phyloP scores from a whole-genome alignment of 768 basidiomycete species.

The Mycena venus region DNA sequence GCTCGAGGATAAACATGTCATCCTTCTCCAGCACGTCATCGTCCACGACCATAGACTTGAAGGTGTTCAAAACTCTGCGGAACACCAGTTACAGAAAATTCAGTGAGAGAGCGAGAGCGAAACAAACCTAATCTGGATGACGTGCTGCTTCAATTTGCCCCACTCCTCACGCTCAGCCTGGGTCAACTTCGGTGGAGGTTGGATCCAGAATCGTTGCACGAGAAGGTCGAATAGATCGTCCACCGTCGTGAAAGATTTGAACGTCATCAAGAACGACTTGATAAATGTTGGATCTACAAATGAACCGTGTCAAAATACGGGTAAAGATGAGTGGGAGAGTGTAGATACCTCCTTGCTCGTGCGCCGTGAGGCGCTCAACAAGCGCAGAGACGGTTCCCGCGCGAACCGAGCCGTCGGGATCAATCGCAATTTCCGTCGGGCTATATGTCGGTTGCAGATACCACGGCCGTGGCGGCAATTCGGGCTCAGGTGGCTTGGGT shows the following conservation, averaged over 20 bases:
- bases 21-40: constrained; percentile 89
- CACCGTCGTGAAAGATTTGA: constrained; percentile 91
- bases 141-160: constrained; percentile 87
- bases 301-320: neutral
- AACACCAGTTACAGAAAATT: neutral
- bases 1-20: constrained; percentile 84
- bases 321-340: constrained; percentile 5
- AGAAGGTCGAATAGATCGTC: constrained; percentile 88
- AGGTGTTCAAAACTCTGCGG: constrained; percentile 86
- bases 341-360: constrained; percentile 86
- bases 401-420: constrained; percentile 85
- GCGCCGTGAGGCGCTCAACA: constrained; percentile 91
- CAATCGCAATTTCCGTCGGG: constrained; percentile 85
- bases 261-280: constrained; percentile 95
- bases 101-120: neutral
- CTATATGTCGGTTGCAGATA: constrained; percentile 88
- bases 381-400: constrained; percentile 90
- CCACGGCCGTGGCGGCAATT: constrained; percentile 73
- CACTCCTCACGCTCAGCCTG: constrained; percentile 79
- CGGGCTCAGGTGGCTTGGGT: constrained; percentile 45
- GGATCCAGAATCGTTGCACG: constrained; percentile 82
- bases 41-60: constrained; percentile 91
- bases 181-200: constrained; percentile 76
- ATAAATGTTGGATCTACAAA: constrained; percentile 80
- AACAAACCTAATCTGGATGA: constrained; percentile 89